Conservation (phyloP, 345 rosid species). For the Gossypium anomalum region DNA sequence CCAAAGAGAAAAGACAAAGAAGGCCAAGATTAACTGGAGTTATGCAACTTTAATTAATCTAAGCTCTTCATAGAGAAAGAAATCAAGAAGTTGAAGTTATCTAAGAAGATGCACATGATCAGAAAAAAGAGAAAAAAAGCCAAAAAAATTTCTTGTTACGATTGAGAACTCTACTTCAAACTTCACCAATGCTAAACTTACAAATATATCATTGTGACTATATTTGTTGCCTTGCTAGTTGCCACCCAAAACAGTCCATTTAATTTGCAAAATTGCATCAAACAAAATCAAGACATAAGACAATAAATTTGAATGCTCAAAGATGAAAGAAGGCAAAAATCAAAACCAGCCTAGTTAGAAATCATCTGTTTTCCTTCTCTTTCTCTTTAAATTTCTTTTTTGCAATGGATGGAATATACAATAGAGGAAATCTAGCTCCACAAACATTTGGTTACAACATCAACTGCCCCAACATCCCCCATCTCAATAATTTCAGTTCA, state of each 20-base stretch:
- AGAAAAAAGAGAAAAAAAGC: not conserved
- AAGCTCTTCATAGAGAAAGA: not conserved
- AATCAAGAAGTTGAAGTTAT: constrained; percentile 6
- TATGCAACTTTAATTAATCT: not conserved
- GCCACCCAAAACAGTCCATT: not conserved
- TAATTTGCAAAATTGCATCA: not conserved
- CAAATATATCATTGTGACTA: not conserved
- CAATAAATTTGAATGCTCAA: not conserved
- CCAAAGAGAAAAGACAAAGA: not conserved
- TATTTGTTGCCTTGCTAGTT: not conserved
- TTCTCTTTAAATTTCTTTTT: not conserved
- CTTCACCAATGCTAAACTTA: not conserved
- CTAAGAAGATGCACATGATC: not conserved
- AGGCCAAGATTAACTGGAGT: not conserved
- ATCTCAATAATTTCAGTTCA: not conserved
- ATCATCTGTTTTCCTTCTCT: not conserved
- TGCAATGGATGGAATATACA: not conserved
- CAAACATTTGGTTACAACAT: not conserved
- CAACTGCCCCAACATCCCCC: not conserved
- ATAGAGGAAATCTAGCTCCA: not conserved
- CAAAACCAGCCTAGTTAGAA: not conserved
- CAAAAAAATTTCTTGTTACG: not conserved
- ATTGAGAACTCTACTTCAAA: not conserved
- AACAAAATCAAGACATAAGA: not conserved
- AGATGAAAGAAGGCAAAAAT: not conserved